These are phyloP conservation scores for Tanacetum coccineum DNA, from an alignment of 129 eudicot genomes.

Conservation along the genomic window DNA sequence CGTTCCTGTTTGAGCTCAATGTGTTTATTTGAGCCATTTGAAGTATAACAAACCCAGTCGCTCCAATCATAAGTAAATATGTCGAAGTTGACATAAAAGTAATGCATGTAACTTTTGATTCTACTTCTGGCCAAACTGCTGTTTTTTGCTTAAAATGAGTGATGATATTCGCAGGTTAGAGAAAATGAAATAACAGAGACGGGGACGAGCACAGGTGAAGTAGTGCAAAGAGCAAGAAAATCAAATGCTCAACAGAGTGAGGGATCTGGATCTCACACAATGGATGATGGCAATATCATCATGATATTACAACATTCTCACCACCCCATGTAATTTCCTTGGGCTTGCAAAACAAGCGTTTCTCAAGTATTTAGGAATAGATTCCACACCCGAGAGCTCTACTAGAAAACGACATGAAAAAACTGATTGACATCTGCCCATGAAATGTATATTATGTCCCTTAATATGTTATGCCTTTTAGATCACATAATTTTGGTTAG, in stretches of 20 bases:
- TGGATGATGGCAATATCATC: slow-evolving; percentile 15
- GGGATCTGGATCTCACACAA: slow-evolving; percentile 25
- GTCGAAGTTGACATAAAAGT: too few species aligned
- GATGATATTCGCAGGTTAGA: slow-evolving; percentile 38
- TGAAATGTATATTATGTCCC: neutral
- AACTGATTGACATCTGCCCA: slow-evolving; percentile 31
- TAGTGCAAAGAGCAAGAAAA: slow-evolving; percentile 22
- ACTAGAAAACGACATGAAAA: slow-evolving; percentile 23
- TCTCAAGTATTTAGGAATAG: slow-evolving; percentile 68
- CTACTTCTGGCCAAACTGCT: too few species aligned
- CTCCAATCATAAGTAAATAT: too few species aligned
- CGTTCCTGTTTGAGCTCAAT: too few species aligned
- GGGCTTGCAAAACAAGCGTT: slow-evolving; percentile 65
- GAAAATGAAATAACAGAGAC: slow-evolving; percentile 29
- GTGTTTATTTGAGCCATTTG: too few species aligned
- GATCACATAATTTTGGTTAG: slow-evolving; percentile 13
- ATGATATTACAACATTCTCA: slow-evolving; percentile 24
- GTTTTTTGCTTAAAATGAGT: too few species aligned
- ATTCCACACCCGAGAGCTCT: slow-evolving; percentile 29
- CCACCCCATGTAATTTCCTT: slow-evolving; percentile 62
- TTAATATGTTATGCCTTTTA: slow-evolving; percentile 14
- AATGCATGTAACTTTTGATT: too few species aligned
- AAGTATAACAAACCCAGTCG: too few species aligned
- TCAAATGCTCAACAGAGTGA: slow-evolving; percentile 31
- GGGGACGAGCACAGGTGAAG: slow-evolving; percentile 33